Base-by-base conservation (phyloP, 139 green algal species). In the Volvox reticuliferus region DNA sequence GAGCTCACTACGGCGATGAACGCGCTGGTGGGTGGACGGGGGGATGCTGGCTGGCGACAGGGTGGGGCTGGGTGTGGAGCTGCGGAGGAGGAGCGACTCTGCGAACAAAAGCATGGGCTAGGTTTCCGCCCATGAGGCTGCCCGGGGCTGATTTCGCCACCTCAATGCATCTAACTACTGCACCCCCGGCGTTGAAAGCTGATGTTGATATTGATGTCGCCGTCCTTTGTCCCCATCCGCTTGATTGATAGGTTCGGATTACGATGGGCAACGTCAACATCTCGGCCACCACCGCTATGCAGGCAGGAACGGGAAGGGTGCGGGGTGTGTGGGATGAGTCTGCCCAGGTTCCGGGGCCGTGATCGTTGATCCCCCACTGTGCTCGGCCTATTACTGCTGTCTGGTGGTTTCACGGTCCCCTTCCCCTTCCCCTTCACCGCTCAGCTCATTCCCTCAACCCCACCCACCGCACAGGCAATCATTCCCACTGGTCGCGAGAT, bases 1-100 rank as follows among this genome's bases (percentile, higher is more conserved):
- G 82, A 93, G 22, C 93, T 96, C n/a, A 96, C 93, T 30, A 96
- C 93, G 28, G 89, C 93, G 84, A 95, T 97, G 93, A 97, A 97
- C 79, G 95, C 94, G 77, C 92, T 97, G 83, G 94, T 89, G 85
- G 24, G 79, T 6, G 78, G 35, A n/a, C 35, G 77, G 35, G 35
- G 30, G 77, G 76, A 22, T 35, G 44, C 44, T 55, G 32, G 32
- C n/a, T n/a, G n/a, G n/a, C n/a, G n/a, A n/a, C n/a, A n/a, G n/a
- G n/a, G n/a, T n/a, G 76, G 22, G 76, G 76, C 17, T n/a, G 76
- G 76, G 76, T 22, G n/a, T n/a, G 44, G 44, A 55, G 71, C 2
- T 35, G 71, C 24, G 69, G 24, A 14, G 69, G 69, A 37, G 28
- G 28, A 36, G 19, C n/a, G 71, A 55, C 44, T 55, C 44, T 55